phyloP scores from a whole-genome alignment of 176 grass and related monocot genomes.

The Eremochloa ophiuroides region DNA sequence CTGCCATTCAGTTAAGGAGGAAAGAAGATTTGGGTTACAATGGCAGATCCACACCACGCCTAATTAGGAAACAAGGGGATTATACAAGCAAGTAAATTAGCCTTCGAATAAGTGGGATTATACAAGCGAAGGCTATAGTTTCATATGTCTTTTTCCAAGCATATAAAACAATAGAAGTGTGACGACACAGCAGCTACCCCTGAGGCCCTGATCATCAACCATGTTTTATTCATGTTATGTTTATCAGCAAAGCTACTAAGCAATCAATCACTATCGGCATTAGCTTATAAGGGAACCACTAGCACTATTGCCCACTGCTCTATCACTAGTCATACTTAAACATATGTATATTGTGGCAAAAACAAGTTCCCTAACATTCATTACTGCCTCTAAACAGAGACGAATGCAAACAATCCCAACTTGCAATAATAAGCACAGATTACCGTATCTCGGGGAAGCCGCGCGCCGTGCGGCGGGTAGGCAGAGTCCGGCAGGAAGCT shows the following conservation, averaged over 20 bases:
- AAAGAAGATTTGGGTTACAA: background rate
- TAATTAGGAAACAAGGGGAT: background rate
- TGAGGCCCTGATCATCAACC: background rate
- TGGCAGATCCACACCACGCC: background rate
- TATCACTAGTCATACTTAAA: background rate
- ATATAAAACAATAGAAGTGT: background rate
- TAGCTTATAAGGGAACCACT: background rate
- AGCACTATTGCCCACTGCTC: background rate
- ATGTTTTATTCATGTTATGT: background rate
- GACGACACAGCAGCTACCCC: background rate
- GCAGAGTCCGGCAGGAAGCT: conserved; percentile 26
- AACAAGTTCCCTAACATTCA: background rate
- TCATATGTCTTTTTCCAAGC: no score
- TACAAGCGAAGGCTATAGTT: background rate
- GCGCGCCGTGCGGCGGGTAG: conserved; percentile 1
- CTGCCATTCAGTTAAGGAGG: background rate
- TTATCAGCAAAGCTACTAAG: background rate
- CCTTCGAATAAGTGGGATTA: background rate
- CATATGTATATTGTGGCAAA: background rate
- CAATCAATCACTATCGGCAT: background rate
- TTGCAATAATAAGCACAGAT: background rate
- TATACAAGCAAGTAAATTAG: background rate
- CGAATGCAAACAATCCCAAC: conserved; percentile 6
- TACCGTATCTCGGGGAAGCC: conserved; percentile 37
- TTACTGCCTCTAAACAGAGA: background rate